These are phyloP conservation scores for Echeveria elegans DNA, from an alignment of 164 flowering plant species.

Conservation along the genomic window DNA sequence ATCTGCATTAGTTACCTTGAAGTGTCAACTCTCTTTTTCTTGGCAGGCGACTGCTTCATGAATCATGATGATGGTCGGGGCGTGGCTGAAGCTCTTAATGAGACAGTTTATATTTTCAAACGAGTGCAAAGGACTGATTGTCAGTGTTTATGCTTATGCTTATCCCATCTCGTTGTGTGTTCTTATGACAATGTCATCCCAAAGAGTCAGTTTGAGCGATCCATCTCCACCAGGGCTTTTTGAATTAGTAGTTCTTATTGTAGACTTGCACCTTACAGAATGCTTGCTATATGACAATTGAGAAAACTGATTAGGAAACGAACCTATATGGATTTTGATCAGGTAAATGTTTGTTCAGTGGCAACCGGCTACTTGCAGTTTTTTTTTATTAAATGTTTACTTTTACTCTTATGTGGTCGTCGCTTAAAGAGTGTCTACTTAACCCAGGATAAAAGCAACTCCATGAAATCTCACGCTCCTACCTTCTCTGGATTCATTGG, in stretches of 20 bases:
- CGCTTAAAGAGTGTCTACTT: conserved; percentile 10
- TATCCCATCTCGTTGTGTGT: neutral
- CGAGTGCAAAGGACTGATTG: conserved; percentile 29
- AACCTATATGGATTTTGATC: neutral
- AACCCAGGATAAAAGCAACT: conserved; percentile 66
- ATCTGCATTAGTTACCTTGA: neutral
- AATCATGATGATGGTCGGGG: conserved; percentile 40
- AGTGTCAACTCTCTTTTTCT: neutral
- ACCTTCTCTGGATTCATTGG: too few relatives aligned
- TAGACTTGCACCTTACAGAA: neutral
- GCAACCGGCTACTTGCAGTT: neutral
- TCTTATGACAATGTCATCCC: too few relatives aligned
- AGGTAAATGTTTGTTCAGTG: neutral
- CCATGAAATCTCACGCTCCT: conserved; percentile 40
- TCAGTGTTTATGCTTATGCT: conserved; percentile 21
- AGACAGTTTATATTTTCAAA: conserved; percentile 28
- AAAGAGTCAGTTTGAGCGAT: neutral
- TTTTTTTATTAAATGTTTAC: neutral
- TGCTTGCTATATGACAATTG: too few relatives aligned
- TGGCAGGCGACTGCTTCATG: conserved; percentile 35
- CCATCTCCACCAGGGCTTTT: neutral
- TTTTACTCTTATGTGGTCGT: neutral
- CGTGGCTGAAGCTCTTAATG: conserved; percentile 37
- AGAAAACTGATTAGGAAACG: neutral
- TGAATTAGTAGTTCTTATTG: neutral